Conservation (phyloP, 805 yeast genomes). For the Komagataella kurtzmanii region DNA sequence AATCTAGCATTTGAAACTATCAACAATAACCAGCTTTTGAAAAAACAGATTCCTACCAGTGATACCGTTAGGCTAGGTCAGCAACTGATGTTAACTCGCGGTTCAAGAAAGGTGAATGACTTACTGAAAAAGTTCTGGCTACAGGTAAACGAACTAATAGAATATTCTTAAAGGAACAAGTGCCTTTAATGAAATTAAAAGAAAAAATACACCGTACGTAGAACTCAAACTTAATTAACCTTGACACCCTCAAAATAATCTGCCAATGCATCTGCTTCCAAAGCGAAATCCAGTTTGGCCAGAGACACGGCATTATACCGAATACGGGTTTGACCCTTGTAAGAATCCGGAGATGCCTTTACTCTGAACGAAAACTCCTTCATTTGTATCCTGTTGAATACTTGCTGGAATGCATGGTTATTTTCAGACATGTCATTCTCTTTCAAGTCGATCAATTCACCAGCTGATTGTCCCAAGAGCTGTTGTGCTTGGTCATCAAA, state of each 20-base stretch:
- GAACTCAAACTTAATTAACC: constrained; percentile 8
- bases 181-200: background rate
- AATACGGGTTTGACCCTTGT: constrained; percentile 64
- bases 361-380: constrained; percentile 63
- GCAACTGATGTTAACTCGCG: constrained; percentile 50
- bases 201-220: background rate
- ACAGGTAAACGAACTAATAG: constrained; percentile 38
- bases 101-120: constrained; percentile 43
- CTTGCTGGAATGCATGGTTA: constrained; percentile 31
- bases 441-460: constrained; percentile 34
- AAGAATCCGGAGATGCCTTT: constrained; percentile 73
- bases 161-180: constrained; percentile 14
- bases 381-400: constrained; percentile 32
- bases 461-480: constrained; percentile 50
- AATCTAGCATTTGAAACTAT: constrained; percentile 13
- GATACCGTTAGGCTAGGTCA: constrained; percentile 25
- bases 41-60: constrained; percentile 8
- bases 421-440: constrained; percentile 26
- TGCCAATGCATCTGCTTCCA: constrained; percentile 48
- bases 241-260: constrained; percentile 24
- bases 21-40: background rate
- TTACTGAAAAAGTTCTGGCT: constrained; percentile 56
- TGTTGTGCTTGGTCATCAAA: constrained; percentile 76
- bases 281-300: constrained; percentile 36
- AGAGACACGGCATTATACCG: constrained; percentile 57